Conservation (phyloP, 495 filamentous ascomycete genomes). For the Penicillium pulvis region DNA sequence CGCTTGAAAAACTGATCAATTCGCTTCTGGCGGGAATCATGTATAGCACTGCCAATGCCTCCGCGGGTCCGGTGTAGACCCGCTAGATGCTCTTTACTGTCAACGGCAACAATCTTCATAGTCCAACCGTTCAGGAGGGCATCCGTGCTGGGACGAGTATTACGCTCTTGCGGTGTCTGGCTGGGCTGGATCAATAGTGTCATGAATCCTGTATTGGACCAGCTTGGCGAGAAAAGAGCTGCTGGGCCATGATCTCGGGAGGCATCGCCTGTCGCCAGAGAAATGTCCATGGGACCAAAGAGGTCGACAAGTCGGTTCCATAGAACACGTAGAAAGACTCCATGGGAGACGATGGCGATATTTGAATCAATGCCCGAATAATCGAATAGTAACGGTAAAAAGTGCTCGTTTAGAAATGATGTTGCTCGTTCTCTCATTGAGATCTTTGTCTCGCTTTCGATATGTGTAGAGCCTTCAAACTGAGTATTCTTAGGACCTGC, state of each 20-base stretch:
- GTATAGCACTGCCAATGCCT: conserved; percentile 72
- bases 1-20: conserved; percentile 76
- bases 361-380: conserved; percentile 25
- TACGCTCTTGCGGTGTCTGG: background rate
- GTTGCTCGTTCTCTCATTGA: conserved; percentile 65
- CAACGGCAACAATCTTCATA: conserved; percentile 23
- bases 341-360: conserved; percentile 76
- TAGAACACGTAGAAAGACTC: conserved; percentile 70
- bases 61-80: conserved; percentile 70
- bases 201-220: conserved; percentile 68
- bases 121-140: conserved; percentile 22
- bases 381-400: conserved; percentile 57
- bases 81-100: conserved; percentile 67
- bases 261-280: conserved; percentile 11
- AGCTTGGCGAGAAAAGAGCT: conserved; percentile 41
- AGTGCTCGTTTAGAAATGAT: conserved; percentile 61
- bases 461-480: background rate
- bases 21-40: conserved; percentile 71
- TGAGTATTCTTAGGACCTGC: background rate
- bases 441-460: conserved; percentile 45
- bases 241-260: conserved; percentile 13
- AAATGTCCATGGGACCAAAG: conserved; percentile 47
- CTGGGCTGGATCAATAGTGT: conserved; percentile 44
- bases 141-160: background rate
- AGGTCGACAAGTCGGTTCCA: conserved; percentile 61